phyloP scores from a whole-genome alignment of 495 filamentous ascomycete genomes.

The Xylaria bambusicola region DNA sequence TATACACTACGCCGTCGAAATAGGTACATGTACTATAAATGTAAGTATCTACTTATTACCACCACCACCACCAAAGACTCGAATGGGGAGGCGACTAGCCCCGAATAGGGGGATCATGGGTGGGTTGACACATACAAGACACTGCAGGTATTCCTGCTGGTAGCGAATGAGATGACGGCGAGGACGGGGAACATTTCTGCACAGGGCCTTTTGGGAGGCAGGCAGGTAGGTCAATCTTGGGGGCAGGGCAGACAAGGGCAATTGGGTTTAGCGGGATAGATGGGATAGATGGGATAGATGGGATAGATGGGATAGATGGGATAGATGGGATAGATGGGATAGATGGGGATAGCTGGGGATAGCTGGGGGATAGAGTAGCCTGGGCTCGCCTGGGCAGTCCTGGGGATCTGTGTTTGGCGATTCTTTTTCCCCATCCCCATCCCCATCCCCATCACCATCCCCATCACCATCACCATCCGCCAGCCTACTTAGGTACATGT shows the following conservation, averaged over 20 bases:
- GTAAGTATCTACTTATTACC: no score
- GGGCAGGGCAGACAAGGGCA: not conserved
- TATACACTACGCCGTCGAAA: not conserved
- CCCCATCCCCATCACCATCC: no score
- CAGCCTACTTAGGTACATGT: no score
- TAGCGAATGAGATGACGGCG: constrained; percentile 8
- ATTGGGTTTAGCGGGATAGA: not conserved
- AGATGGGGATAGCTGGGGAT: no score
- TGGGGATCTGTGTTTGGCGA: no score
- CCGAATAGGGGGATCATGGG: constrained; percentile 3
- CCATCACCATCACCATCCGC: no score
- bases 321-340: no score
- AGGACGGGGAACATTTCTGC: not conserved
- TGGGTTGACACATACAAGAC: constrained; percentile 18
- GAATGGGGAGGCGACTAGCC: constrained; percentile 6
- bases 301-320: no score
- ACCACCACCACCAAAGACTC: not conserved
- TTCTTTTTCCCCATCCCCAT: no score
- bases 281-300: no score
- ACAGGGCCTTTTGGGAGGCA: not conserved
- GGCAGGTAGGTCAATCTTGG: not conserved
- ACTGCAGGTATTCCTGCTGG: constrained; percentile 9
- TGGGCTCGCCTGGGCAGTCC: no score
- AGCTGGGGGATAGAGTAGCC: no score
- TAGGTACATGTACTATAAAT: not conserved